phyloP scores from a whole-genome alignment of 352 stramenopile genomes.

The Pythium brassicae region DNA sequence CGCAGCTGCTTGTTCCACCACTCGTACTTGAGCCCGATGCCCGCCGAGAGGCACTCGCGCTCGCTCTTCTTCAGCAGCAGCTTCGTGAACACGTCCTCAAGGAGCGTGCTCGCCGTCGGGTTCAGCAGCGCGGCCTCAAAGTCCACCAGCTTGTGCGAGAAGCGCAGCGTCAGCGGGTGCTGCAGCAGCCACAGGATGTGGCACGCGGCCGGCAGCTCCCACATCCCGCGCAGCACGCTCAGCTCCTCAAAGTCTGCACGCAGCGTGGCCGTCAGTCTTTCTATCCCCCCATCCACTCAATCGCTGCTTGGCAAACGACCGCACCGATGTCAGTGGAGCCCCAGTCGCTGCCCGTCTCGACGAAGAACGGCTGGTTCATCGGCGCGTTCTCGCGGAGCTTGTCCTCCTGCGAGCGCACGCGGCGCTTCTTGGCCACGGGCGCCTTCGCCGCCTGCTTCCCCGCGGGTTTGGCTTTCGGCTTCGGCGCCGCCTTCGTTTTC shows the following conservation, averaged over 20 bases:
- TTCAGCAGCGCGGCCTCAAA: slow-evolving; percentile 79
- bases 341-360: slow-evolving; percentile 67
- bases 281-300: not conserved
- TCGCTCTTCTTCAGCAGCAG: slow-evolving; percentile 82
- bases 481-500: slow-evolving; percentile 18
- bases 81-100: slow-evolving; percentile 86
- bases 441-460: not conserved
- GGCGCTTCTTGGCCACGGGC: slow-evolving; percentile 38
- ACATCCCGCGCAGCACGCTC: slow-evolving; percentile 47
- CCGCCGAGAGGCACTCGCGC: slow-evolving; percentile 62
- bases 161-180: slow-evolving; percentile 68
- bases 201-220: slow-evolving; percentile 73
- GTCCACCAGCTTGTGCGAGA: slow-evolving; percentile 74
- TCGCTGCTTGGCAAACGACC: not conserved
- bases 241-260: slow-evolving; percentile 67
- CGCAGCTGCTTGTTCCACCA: slow-evolving; percentile 87
- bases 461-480: slow-evolving; percentile 3
- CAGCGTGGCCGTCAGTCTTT: not conserved
- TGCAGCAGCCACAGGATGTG: slow-evolving; percentile 85
- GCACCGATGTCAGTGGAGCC: slow-evolving; percentile 49
- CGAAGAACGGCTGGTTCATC: slow-evolving; percentile 56
- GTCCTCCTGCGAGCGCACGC: slow-evolving; percentile 46
- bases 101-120: slow-evolving; percentile 56
- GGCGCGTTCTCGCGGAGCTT: slow-evolving; percentile 57
- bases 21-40: slow-evolving; percentile 82